Conservation (phyloP, 2,329 filamentous ascomycete genomes). For the Fusarium foetens region DNA sequence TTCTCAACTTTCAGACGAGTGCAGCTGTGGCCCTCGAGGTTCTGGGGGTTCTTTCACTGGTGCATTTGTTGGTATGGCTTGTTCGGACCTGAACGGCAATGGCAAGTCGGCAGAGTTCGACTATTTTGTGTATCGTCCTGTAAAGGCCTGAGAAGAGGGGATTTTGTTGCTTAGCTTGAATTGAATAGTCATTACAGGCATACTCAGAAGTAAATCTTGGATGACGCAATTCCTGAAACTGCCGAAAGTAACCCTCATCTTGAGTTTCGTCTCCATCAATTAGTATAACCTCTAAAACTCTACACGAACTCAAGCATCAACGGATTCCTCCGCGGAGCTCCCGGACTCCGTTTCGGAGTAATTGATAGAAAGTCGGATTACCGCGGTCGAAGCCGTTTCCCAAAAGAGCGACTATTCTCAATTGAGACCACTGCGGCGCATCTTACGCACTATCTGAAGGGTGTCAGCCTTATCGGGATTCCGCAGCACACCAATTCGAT, state of each 20-base stretch:
- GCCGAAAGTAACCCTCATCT: neutral
- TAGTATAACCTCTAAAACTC: neutral
- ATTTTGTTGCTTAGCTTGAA: too few species aligned
- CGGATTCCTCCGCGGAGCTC: neutral
- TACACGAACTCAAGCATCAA: neutral
- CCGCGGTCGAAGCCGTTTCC: neutral
- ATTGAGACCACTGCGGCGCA: neutral
- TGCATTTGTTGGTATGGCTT: slow-evolving; percentile 66
- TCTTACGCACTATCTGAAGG: neutral
- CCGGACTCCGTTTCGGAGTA: neutral
- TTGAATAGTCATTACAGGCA: too few species aligned
- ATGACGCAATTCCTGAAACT: neutral
- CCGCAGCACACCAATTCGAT: slow-evolving; percentile 8
- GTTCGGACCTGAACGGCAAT: slow-evolving; percentile 64
- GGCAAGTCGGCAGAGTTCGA: slow-evolving; percentile 59
- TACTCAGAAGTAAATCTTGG: neutral
- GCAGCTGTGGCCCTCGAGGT: slow-evolving; percentile 62
- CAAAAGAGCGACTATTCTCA: neutral
- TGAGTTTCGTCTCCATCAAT: neutral
- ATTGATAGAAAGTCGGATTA: neutral
- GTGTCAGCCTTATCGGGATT: slow-evolving; percentile 1
- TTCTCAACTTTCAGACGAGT: slow-evolving; percentile 69
- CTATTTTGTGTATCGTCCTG: slow-evolving; percentile 50
- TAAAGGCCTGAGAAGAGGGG: neutral
- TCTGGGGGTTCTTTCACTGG: slow-evolving; percentile 71